Conservation (phyloP, 495 filamentous ascomycete species). For the Aspergillus biplanus region DNA sequence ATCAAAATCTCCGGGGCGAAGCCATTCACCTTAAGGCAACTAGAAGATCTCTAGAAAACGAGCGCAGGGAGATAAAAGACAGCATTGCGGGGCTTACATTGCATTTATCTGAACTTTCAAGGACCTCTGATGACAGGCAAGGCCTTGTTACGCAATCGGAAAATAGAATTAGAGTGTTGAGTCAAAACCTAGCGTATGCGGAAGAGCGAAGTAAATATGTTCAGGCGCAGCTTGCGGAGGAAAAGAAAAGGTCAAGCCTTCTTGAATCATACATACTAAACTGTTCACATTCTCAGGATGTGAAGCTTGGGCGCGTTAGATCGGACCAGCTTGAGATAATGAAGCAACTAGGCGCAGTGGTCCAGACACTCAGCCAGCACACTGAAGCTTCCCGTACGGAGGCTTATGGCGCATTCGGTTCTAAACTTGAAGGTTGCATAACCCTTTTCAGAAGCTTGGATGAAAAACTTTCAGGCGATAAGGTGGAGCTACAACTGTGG, state of each 20-base stretch:
- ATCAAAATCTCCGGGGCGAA: constrained; percentile 36
- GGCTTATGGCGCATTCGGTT: constrained; percentile 20
- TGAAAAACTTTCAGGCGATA: constrained; percentile 25
- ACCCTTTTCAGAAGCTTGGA: constrained; percentile 23
- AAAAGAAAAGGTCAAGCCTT: constrained; percentile 31
- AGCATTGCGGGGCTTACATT: constrained; percentile 30
- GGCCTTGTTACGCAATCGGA: constrained; percentile 9
- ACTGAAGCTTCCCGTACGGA: constrained; percentile 20
- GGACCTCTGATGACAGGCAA: constrained; percentile 21
- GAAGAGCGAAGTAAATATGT: constrained; percentile 21
- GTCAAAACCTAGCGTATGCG: constrained; percentile 24
- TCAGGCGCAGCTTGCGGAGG: constrained; percentile 30
- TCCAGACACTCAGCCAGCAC: constrained; percentile 19
- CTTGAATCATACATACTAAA: constrained; percentile 44
- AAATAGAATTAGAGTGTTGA: constrained; percentile 15
- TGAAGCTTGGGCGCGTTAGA: constrained; percentile 30
- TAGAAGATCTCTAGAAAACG: constrained; percentile 26
- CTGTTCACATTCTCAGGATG: constrained; percentile 30
- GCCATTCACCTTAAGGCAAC: constrained; percentile 29
- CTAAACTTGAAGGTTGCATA: constrained; percentile 25
- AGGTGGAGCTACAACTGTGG: constrained; percentile 27
- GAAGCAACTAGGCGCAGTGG: constrained; percentile 24
- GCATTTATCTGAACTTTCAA: constrained; percentile 25
- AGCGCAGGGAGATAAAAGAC: constrained; percentile 30
- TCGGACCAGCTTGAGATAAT: constrained; percentile 32